Conservation (phyloP, 371 early-diverging fungal genomes). For the Saksenaea oblongispora region DNA sequence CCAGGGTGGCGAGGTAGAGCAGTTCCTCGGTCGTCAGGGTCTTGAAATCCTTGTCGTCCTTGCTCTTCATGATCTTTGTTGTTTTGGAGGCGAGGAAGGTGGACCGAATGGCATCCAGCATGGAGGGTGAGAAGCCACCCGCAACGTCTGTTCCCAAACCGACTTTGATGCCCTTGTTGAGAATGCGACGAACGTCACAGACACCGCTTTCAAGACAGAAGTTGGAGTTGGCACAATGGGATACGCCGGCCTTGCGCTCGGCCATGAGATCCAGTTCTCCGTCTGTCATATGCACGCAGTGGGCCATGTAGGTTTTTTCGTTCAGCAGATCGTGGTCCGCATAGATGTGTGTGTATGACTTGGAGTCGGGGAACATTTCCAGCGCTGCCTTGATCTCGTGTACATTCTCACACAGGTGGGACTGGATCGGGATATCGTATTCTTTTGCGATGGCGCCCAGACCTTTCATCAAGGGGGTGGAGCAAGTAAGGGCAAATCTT, state of each 20-base stretch:
- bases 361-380: slow-evolving; percentile 68
- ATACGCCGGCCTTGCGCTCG: slow-evolving; percentile 65
- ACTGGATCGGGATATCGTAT: slow-evolving; percentile 72
- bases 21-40: slow-evolving; percentile 57
- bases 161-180: slow-evolving; percentile 73
- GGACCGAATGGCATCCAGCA: slow-evolving; percentile 84
- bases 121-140: slow-evolving; percentile 83
- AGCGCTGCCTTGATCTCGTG: slow-evolving; percentile 74
- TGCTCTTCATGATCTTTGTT: slow-evolving; percentile 36
- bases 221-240: slow-evolving; percentile 93
- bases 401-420: slow-evolving; percentile 85
- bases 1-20: slow-evolving; percentile 87
- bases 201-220: slow-evolving; percentile 83
- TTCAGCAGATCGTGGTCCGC: slow-evolving; percentile 66
- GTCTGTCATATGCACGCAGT: slow-evolving; percentile 84
- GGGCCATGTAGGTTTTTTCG: slow-evolving; percentile 84
- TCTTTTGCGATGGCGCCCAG: slow-evolving; percentile 72
- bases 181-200: slow-evolving; percentile 75
- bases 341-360: slow-evolving; percentile 80
- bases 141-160: slow-evolving; percentile 93
- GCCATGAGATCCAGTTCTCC: slow-evolving; percentile 69
- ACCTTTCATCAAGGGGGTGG: slow-evolving; percentile 62
- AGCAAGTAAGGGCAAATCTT: slow-evolving; percentile 86
- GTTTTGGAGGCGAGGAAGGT: slow-evolving; percentile 75
- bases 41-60: slow-evolving; percentile 26